Evolutionary conservation across 106 monocot species (phyloP).

Genomic region (Acanthochlamys bracteata): DNA sequence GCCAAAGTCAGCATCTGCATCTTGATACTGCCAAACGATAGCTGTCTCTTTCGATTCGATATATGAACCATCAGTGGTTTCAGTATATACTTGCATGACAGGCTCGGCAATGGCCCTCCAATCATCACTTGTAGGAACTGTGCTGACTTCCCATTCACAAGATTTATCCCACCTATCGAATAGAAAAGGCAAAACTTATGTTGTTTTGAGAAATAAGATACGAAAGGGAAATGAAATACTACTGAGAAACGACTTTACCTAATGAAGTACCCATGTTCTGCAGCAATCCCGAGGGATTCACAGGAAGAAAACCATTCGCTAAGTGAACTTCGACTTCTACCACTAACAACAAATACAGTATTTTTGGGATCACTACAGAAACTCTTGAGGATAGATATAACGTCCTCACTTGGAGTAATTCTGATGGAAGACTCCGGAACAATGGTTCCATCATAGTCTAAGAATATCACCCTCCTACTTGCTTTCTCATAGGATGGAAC

Average conservation of each 20-base stretch:
- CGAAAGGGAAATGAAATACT: no score
- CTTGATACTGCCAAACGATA: constrained; percentile 48
- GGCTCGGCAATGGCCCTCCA: constrained; percentile 59
- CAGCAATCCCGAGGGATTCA: constrained; percentile 35
- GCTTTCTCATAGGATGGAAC: constrained; percentile 25
- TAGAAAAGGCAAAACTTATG: not conserved
- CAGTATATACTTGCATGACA: constrained; percentile 53
- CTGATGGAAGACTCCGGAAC: constrained; percentile 25
- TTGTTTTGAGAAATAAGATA: no score
- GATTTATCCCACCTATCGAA: constrained; percentile 20
- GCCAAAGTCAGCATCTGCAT: constrained; percentile 50
- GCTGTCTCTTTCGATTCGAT: constrained; percentile 53
- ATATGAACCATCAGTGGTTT: constrained; percentile 48
- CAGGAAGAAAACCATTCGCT: constrained; percentile 35
- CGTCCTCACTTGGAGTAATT: constrained; percentile 20
- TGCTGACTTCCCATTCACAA: constrained; percentile 25
- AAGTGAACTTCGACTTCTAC: constrained; percentile 18
- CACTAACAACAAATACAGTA: constrained; percentile 46
- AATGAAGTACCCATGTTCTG: constrained; percentile 44
- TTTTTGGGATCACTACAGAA: constrained; percentile 29
- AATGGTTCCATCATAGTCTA: constrained; percentile 60
- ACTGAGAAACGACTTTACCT: constrained; percentile 13
- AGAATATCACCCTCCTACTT: constrained; percentile 36
- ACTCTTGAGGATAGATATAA: constrained; percentile 31
- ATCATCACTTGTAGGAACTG: constrained; percentile 17